Evolutionary conservation across 768 basidiomycete genomes (phyloP), one percentile per base, ranked within the genome.

Genomic region (Lactarius hatsudake): DNA sequence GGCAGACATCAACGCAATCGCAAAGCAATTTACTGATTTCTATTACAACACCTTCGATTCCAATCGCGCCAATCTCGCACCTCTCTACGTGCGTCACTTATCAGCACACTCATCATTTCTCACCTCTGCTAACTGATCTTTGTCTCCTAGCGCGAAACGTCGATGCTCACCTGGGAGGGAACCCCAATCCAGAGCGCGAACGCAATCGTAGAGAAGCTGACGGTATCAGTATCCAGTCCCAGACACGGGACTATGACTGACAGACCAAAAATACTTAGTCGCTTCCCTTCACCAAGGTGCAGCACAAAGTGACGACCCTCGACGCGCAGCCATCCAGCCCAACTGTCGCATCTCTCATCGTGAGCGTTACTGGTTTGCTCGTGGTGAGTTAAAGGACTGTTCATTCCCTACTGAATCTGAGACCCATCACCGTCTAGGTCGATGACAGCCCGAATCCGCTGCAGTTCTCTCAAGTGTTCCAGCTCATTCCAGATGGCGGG

Each of bases 391-490:
- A 58, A 32, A 38, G 28, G 5, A 45, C 53, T 45, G 42, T 42
- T 23, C 32, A 61, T 26, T 28, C 54, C 9, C 38, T 36, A 20
- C 18, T 7, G 42, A 3, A n/a, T 51, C n/a, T 23, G n/a, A 23
- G 12, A 23, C n/a, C 48, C 28, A 53, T 36, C 53, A 34, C 60
- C 28, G 5, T 20, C 51, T 71, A 94, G 93, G 87, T 98, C 71
- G 96, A 98, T 72, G 93, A 91, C 68, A 82, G 81, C 69, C 53
- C 78, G 65, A 91, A 91, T 71, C 87, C 93, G n/a, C 80, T 99
- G 64, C 87, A 86, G 73, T 99, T 93, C 82, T 92, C 88, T 71
- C 97, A 99, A 79, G 81, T 87, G 69, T 99, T 99, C 87, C 94
- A 96, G 71, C 86, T 99, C 65, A 83, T 92, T 62, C 88, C 86